A percentile compares a stretch with the other conserved stretches of the same genome.
Conservation (phyloP, 1,284 basidiomycete species). For the Puccinia hordei region DNA sequence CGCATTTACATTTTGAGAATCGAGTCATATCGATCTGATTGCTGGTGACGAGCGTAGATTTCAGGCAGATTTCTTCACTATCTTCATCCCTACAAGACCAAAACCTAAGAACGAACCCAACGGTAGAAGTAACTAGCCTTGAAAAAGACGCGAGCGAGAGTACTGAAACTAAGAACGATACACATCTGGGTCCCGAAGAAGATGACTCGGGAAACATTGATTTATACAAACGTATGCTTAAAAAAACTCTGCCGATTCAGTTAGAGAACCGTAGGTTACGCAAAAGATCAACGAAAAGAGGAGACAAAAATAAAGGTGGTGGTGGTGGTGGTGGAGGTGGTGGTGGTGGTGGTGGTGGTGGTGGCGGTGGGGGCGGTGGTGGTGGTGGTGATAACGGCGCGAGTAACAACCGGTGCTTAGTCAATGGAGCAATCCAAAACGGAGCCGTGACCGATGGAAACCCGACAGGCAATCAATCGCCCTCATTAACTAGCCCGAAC, state of each 20-base stretch:
- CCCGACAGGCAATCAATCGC: background rate
- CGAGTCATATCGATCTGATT: background rate
- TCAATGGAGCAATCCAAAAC: constrained; percentile 8
- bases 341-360: background rate
- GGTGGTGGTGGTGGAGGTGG: no score
- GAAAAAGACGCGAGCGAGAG: background rate
- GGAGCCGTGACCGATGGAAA: constrained; percentile 1
- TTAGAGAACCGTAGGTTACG: constrained; percentile 9
- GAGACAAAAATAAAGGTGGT: no score
- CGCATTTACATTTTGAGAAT: no score
- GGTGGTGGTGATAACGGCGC: background rate
- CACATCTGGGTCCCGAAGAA: background rate
- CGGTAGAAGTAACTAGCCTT: background rate
- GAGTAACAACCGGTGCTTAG: background rate
- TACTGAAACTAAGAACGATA: background rate
- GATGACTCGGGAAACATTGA: background rate
- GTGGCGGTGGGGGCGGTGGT: background rate
- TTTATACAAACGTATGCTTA: constrained; percentile 29
- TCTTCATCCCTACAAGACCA: background rate
- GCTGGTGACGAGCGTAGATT: background rate
- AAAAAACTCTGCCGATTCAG: constrained; percentile 22
- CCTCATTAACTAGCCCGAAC: constrained; percentile 37
- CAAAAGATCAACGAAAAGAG: background rate
- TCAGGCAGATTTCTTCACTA: background rate
- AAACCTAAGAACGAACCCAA: background rate